These are phyloP conservation scores for Komagataea norvegica DNA, from an alignment of 1,139 yeast species.

Conservation along the genomic window DNA sequence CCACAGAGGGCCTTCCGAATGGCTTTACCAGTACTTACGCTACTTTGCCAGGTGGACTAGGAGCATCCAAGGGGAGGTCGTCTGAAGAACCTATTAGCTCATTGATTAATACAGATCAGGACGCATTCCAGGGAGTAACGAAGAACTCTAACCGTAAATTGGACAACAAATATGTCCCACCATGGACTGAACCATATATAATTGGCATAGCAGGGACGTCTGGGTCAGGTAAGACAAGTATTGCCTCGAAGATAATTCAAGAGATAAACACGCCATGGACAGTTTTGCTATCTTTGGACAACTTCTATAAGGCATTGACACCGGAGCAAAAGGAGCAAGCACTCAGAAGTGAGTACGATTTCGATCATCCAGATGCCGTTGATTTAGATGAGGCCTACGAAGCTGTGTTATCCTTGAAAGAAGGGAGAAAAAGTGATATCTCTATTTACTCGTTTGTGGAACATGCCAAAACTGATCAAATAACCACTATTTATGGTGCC, in stretches of 20 bases:
- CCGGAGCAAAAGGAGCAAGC: conserved; percentile 61
- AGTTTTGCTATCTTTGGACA: conserved; percentile 83
- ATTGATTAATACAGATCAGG: conserved; percentile 12
- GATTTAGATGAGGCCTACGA: conserved; percentile 70
- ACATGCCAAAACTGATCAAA: conserved; percentile 69
- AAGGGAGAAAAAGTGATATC: conserved; percentile 57
- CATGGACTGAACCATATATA: conserved; percentile 94
- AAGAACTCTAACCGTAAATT: background rate
- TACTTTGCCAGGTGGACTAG: background rate
- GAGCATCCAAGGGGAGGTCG: background rate
- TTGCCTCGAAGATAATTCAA: conserved; percentile 77
- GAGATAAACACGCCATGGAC: conserved; percentile 93
- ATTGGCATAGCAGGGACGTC: conserved; percentile 94
- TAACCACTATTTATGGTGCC: conserved; percentile 84
- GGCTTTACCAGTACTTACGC: too few species aligned
- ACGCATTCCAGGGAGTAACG: background rate
- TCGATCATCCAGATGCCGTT: conserved; percentile 78
- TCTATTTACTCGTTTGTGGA: conserved; percentile 81
- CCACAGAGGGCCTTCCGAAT: too few species aligned
- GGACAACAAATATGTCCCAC: conserved; percentile 56
- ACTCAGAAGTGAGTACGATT: conserved; percentile 67
- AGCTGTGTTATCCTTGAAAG: conserved; percentile 61
- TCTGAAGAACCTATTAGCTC: conserved; percentile 10
- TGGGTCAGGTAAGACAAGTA: conserved; percentile 94
- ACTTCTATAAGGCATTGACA: conserved; percentile 75